Percentiles rank a stretch among this genome's conserved stretches.
Conservation (phyloP, 2,329 filamentous ascomycete species). For the Fusarium tuaranense region DNA sequence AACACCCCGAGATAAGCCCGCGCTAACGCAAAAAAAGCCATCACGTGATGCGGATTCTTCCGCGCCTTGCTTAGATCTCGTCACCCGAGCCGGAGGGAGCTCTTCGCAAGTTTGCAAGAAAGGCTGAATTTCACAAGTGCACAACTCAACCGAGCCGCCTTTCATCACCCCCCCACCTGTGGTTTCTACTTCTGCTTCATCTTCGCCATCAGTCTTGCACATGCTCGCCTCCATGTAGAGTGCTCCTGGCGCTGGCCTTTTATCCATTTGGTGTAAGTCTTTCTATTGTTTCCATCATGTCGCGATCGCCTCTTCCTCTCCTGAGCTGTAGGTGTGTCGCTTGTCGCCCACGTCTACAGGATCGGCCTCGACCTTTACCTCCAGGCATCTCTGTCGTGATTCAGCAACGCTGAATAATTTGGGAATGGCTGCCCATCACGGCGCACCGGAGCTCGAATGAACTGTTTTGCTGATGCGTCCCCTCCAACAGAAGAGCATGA, state of each 20-base stretch:
- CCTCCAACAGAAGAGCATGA: conserved; percentile 54
- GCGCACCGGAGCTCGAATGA: conserved; percentile 3
- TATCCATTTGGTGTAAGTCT: conserved; percentile 52
- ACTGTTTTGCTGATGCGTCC: conserved; percentile 25
- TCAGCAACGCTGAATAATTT: not conserved
- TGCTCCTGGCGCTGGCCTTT: conserved; percentile 45
- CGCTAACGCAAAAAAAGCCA: conserved; percentile 36
- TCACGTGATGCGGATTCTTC: conserved; percentile 50
- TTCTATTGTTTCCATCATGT: conserved; percentile 31
- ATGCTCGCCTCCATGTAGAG: conserved; percentile 53
- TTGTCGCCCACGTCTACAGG: conserved; percentile 16
- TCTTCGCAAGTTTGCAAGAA: conserved; percentile 52
- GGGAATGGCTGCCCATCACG: not conserved
- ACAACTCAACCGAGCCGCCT: conserved; percentile 28
- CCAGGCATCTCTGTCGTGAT: not conserved
- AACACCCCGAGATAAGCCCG: conserved; percentile 38
- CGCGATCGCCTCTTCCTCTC: conserved; percentile 43
- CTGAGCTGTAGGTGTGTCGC: conserved; percentile 39
- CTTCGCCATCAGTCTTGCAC: conserved; percentile 24
- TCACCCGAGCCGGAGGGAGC: conserved; percentile 50
- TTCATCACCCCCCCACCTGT: conserved; percentile 28
- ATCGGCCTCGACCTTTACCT: not conserved
- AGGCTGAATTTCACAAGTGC: conserved; percentile 37
- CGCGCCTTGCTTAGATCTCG: conserved; percentile 48
- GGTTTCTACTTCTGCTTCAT: conserved; percentile 28